Evolutionary conservation across 345 rosid species (phyloP).

Genomic region (Eucalyptus cloeziana): DNA sequence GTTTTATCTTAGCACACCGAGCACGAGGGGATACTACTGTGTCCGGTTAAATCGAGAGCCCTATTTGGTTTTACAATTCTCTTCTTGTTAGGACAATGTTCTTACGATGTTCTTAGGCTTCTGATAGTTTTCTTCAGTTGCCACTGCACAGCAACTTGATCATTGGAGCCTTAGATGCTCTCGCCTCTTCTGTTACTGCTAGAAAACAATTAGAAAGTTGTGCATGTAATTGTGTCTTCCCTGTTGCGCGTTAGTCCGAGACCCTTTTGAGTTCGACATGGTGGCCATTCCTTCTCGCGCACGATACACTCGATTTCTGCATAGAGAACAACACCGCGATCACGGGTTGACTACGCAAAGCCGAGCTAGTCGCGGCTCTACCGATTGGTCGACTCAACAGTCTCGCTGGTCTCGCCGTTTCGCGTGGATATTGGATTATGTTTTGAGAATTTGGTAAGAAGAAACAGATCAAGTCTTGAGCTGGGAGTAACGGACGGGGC

Average conservation of each 20-base stretch:
- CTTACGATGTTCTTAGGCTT: neutral
- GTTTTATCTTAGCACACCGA: neutral
- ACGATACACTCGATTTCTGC: neutral
- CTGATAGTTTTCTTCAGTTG: neutral
- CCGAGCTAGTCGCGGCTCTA: neutral
- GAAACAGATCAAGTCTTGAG: neutral
- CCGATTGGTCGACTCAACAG: neutral
- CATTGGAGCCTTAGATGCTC: neutral
- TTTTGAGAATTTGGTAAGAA: neutral
- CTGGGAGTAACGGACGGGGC: neutral
- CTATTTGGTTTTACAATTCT: neutral
- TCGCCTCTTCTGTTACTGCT: neutral
- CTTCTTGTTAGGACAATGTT: neutral
- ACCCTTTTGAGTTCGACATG: neutral
- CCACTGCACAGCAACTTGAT: neutral
- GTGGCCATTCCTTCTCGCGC: neutral
- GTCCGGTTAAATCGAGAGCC: neutral
- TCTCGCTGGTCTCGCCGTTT: neutral
- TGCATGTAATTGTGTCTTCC: neutral
- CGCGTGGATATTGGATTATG: neutral
- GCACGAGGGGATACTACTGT: neutral
- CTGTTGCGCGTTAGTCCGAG: neutral
- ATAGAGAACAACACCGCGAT: neutral
- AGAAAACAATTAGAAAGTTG: neutral
- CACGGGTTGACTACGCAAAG: neutral